phyloP scores from a whole-genome alignment of 441 rosid genomes.

The Pelargonium fulgidum region DNA sequence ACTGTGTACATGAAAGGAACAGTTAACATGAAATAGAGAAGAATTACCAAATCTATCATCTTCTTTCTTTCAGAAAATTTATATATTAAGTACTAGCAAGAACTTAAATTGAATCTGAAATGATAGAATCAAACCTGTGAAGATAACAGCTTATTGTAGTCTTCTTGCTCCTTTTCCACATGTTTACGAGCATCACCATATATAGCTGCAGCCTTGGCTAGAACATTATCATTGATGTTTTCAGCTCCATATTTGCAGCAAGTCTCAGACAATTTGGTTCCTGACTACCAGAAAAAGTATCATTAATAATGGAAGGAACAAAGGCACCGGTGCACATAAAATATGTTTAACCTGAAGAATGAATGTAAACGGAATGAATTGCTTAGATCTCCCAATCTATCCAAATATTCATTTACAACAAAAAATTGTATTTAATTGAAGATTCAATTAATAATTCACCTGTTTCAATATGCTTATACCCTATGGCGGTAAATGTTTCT shows the following conservation, averaged over 20 bases:
- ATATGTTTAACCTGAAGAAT: conserved; percentile 8
- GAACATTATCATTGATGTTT: conserved; percentile 60
- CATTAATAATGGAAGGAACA: background rate
- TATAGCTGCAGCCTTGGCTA: conserved; percentile 84
- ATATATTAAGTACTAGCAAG: too few relatives aligned
- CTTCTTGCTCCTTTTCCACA: conserved; percentile 79
- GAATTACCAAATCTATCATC: background rate
- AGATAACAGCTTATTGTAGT: conserved; percentile 46
- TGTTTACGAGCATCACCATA: conserved; percentile 88
- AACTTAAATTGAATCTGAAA: too few relatives aligned
- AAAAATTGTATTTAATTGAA: conserved; percentile 10
- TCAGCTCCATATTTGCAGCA: conserved; percentile 80
- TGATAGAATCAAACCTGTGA: conserved; percentile 42
- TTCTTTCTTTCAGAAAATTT: background rate
- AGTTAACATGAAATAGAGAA: background rate
- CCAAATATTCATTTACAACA: conserved; percentile 8
- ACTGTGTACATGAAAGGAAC: background rate
- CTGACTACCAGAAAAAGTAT: conserved; percentile 31
- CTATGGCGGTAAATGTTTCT: conserved; percentile 58
- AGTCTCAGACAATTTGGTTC: conserved; percentile 81
- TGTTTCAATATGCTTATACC: conserved; percentile 74
- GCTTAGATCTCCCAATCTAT: background rate
- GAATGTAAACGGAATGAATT: background rate
- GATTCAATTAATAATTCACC: conserved; percentile 33
- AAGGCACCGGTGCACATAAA: background rate